Percentiles rank a stretch among this genome's conserved stretches.
These are phyloP conservation scores for Tolypocladium pustulatum DNA, from an alignment of 2,329 filamentous ascomycete genomes.

Conservation along the genomic window DNA sequence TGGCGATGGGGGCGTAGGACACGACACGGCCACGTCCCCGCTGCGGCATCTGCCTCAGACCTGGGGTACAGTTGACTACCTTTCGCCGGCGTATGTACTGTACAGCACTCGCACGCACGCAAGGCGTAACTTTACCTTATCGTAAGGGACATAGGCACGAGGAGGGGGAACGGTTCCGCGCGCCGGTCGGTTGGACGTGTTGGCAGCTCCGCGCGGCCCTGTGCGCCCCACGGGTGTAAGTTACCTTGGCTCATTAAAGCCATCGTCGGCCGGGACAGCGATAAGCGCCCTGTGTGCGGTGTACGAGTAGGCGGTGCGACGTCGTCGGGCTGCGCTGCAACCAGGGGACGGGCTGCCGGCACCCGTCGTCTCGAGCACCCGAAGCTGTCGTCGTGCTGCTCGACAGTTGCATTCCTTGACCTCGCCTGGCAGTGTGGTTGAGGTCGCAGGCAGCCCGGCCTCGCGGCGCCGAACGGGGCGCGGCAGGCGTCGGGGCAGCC, in stretches of 20 bases:
- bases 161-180: neutral
- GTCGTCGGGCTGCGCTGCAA: neutral
- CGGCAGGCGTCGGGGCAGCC: neutral
- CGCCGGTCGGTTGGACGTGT: neutral
- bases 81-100: too few species aligned
- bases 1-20: too few species aligned
- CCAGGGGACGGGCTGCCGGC: too few species aligned
- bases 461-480: neutral
- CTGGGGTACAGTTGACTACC: too few species aligned
- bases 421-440: too few species aligned
- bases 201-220: neutral
- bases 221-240: neutral
- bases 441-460: neutral
- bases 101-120: too few species aligned
- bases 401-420: too few species aligned
- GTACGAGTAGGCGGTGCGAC: neutral
- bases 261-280: neutral
- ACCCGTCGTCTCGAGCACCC: neutral
- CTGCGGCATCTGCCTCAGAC: too few species aligned
- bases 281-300: too few species aligned
- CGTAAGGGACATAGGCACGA: neutral
- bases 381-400: neutral
- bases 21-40: too few species aligned
- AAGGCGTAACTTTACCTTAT: too few species aligned
- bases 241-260: too few species aligned